Base-by-base conservation (phyloP, 768 basidiomycete species). In the Russula virescens region DNA sequence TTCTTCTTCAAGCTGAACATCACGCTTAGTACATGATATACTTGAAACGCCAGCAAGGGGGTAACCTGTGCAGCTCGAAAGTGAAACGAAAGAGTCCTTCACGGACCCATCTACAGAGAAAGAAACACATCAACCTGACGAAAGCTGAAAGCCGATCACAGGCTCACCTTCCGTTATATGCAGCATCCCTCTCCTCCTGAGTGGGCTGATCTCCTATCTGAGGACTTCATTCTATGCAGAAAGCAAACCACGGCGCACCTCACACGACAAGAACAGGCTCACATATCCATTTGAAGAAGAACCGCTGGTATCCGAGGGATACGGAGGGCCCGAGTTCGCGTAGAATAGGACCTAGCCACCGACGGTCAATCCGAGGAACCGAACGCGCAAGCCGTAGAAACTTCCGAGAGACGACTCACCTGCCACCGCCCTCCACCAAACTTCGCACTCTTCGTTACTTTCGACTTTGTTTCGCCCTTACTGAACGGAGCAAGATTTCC, bases 51-150 rank as follows among this genome's bases (percentile, higher is more conserved):
- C 26, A 53, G 66, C 31, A 65, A 54, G 11, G 26, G 21, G 23
- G 71, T 66, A 66, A 86, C 89, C 83, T 88, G 69, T 83, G 82
- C 67, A 94, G 76, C 70, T 93, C 91, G 68, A 94, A 93, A 63
- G 81, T 84, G 72, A 94, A 94, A 69, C 86, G 91, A 75, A 83
- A 94, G n/a, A 87, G 75, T 1, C 91, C 91, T 61, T 91, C 88
- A 18, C 92, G 82, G n/a, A 81, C 74, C 91, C 91, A 94, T 76
- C 88, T 92, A 42, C 10, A 5, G 25, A 40, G 21, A 26, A 10
- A n/a, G 49, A 7, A 25, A 54, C 40, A 56, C 19, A 45, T 31
- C 21, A 19, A 18, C 35, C 18, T 3, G 26, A 25, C 43, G 28
- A 43, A 21, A 21, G 28, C 13, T 7, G 21, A 1, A 9, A 28